A percentile compares a stretch with the other conserved stretches of the same genome.
Conservation (phyloP, 192 early-diverging fungal genomes). For the Coemansia sp. region DNA sequence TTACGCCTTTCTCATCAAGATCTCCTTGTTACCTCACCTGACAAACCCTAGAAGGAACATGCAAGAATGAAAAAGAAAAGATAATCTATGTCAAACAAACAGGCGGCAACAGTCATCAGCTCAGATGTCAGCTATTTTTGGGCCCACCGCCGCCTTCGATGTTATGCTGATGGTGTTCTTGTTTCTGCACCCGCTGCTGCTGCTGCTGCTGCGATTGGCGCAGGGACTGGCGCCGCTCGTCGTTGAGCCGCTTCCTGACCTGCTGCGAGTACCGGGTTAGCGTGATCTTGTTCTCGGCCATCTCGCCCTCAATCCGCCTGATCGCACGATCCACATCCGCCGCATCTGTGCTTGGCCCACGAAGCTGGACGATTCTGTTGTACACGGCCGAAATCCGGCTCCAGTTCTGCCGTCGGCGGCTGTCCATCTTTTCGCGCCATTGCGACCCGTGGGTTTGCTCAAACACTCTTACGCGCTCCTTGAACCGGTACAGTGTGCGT, state of each 20-base stretch:
- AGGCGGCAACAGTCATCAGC: too few species aligned
- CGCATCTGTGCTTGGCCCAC: slow-evolving; percentile 10
- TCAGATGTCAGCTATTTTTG: not conserved
- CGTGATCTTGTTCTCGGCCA: slow-evolving; percentile 23
- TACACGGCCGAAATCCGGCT: slow-evolving; percentile 47
- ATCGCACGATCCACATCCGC: slow-evolving; percentile 34
- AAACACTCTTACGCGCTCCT: slow-evolving; percentile 23
- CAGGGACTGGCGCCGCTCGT: slow-evolving; percentile 24
- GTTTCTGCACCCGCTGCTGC: not conserved
- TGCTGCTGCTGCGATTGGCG: slow-evolving; percentile 6
- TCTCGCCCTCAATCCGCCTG: slow-evolving; percentile 19
- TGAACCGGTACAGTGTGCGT: slow-evolving; percentile 33
- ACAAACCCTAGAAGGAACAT: too few species aligned
- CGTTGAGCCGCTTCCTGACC: slow-evolving; percentile 33
- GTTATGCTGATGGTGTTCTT: not conserved
- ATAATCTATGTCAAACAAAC: too few species aligned
- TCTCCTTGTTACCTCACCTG: too few species aligned
- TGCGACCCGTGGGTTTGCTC: slow-evolving; percentile 26
- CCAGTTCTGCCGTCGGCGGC: slow-evolving; percentile 43
- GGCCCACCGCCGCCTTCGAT: not conserved
- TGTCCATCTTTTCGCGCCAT: slow-evolving; percentile 51
- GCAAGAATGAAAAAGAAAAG: too few species aligned
- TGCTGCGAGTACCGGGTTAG: slow-evolving; percentile 41
- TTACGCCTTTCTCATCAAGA: too few species aligned
- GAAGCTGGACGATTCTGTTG: slow-evolving; percentile 37